Evolutionary conservation across 2,329 filamentous ascomycete genomes (phyloP), one percentile per base, ranked within the genome.

Genomic region (Fusarium anguioides): DNA sequence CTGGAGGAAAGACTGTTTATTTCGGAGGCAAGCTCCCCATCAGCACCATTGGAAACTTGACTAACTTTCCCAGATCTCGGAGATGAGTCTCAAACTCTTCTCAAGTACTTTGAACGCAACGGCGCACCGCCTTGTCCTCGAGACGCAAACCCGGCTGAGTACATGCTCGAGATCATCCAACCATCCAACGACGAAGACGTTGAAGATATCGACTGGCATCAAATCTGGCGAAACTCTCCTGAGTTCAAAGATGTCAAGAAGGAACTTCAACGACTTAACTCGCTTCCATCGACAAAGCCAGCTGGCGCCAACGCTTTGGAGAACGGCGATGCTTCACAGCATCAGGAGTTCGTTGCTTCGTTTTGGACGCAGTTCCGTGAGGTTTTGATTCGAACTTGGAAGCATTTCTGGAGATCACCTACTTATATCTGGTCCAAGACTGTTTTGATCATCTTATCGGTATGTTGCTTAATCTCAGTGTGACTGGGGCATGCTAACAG

Each of bases 91-190:
- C 77, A 76, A 4, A 83, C 76, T 1, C 74, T 89, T 29, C 82
- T 82, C 2, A 78, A 77, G 24, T 89, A 89, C 73, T 91, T 93
- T 60, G 84, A 88, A 64, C 76, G 78, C 7, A 87, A 90, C 57
- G 89, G 89, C 18, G 87, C 85, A 3, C 79, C 82, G 2, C 76
- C 81, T 15, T 88, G 88, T 42, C 81, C 82, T 3, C 63, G 77
- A 0, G 81, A 84, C 4, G 87, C 86, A 5, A 91, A 91, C 61
- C 88, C 88, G 0, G 89, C 89, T 0, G 89, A 91, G 73, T 91
- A 86, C 80, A 91, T 91, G 87, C 81, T 91, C 3, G 66, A 80
- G 11, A 75, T 76, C 8, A 79, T 77, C 24, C 54, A 74, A 3
- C 64, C 69, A 0, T 54, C 65, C 4, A 58, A 60, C 3, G 71